phyloP scores from a whole-genome alignment of 352 stramenopile genomes.

The Globisporangium alternatum region DNA sequence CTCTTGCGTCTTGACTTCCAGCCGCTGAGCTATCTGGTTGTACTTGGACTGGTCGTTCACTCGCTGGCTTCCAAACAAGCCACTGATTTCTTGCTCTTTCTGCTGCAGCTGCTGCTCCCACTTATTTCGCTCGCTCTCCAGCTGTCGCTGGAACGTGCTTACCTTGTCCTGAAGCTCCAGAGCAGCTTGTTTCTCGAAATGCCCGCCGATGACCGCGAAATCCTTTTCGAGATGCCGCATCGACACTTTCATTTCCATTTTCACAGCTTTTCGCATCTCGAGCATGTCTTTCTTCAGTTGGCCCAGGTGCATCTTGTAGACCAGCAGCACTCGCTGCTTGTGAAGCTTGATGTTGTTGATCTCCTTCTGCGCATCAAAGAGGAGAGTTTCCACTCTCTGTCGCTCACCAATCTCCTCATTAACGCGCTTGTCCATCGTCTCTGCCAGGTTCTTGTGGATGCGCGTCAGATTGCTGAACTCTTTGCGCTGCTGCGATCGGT shows the following conservation, averaged over 20 bases:
- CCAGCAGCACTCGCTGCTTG: slow-evolving; percentile 24
- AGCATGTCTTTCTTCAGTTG: slow-evolving; percentile 28
- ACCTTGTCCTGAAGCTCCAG: slow-evolving; percentile 22
- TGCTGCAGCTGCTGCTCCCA: slow-evolving; percentile 38
- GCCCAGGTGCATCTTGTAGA: slow-evolving; percentile 30
- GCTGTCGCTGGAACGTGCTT: slow-evolving; percentile 20
- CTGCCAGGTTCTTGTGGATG: slow-evolving; percentile 64
- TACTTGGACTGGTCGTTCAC: slow-evolving; percentile 63
- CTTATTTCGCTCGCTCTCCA: slow-evolving; percentile 38
- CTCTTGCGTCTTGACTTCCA: slow-evolving; percentile 42
- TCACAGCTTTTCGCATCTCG: slow-evolving; percentile 29
- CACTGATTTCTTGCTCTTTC: slow-evolving; percentile 56
- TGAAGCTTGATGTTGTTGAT: slow-evolving; percentile 20
- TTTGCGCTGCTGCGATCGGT: slow-evolving; percentile 45
- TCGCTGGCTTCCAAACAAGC: slow-evolving; percentile 34
- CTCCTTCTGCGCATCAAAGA: slow-evolving; percentile 23
- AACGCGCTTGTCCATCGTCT: slow-evolving; percentile 41
- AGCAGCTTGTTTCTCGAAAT: slow-evolving; percentile 28
- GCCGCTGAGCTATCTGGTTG: slow-evolving; percentile 33
- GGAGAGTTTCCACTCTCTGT: slow-evolving; percentile 19
- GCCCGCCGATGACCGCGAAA: slow-evolving; percentile 15
- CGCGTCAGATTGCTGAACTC: slow-evolving; percentile 60
- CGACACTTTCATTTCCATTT: slow-evolving; percentile 30
- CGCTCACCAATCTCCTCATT: slow-evolving; percentile 32
- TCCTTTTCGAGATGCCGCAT: slow-evolving; percentile 35